phyloP scores from a whole-genome alignment of 331 rosid genomes.

The Telfairia occidentalis region DNA sequence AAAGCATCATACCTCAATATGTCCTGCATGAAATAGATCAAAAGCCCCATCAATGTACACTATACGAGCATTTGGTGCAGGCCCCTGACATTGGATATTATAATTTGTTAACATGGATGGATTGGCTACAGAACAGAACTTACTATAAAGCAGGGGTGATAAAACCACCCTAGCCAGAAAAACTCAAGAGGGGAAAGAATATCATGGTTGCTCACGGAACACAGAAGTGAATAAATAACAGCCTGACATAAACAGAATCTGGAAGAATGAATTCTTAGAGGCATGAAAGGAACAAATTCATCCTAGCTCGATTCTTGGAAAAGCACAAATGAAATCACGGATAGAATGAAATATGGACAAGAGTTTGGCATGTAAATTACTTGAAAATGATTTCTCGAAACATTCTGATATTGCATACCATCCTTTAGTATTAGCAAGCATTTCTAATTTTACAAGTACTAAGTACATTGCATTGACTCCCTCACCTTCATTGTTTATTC shows the following conservation, averaged over 20 bases:
- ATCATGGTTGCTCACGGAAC: background rate
- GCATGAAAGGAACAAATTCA: background rate
- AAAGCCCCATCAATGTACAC: constrained; percentile 98
- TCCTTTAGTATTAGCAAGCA: background rate
- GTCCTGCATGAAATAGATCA: constrained; percentile 99
- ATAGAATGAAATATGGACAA: background rate
- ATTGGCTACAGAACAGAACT: background rate
- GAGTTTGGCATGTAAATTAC: background rate
- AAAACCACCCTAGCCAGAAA: background rate
- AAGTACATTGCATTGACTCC: background rate
- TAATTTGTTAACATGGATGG: constrained; percentile 2
- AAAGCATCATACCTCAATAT: constrained; percentile 56
- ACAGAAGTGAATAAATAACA: background rate
- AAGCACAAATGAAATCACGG: background rate
- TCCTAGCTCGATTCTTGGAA: background rate
- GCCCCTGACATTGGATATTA: constrained; percentile 45
- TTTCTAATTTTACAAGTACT: background rate
- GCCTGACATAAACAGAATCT: background rate
- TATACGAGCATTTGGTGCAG: constrained; percentile 85
- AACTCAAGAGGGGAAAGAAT: background rate
- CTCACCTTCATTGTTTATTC: background rate
- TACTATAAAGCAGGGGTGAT: background rate
- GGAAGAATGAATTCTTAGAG: background rate
- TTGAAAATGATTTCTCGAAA: background rate
- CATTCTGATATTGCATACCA: background rate